These are phyloP conservation scores for Pythium folliculosum DNA, from an alignment of 352 stramenopile species.

Conservation along the genomic window DNA sequence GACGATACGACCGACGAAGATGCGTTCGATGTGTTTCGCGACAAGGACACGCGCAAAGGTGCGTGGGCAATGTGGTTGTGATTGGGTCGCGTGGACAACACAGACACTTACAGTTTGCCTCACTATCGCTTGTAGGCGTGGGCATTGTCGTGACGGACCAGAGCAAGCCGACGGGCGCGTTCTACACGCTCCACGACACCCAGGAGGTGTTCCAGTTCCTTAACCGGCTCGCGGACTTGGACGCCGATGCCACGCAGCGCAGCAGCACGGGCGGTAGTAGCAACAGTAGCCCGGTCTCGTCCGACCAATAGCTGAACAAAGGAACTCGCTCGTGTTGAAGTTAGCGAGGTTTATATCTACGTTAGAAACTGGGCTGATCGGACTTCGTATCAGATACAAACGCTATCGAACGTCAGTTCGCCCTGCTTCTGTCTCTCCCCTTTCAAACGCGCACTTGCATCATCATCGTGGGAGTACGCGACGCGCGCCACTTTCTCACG, in stretches of 20 bases:
- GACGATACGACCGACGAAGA: conserved; percentile 92
- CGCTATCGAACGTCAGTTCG: neutral
- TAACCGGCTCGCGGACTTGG: conserved; percentile 57
- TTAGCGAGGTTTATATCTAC: neutral
- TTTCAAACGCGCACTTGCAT: conserved; percentile 10
- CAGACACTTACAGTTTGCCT: neutral
- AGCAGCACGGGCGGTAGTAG: conserved; percentile 16
- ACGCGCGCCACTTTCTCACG: conserved; percentile 24
- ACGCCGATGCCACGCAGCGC: conserved; percentile 24
- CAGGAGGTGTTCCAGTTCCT: conserved; percentile 76
- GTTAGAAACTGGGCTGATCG: neutral
- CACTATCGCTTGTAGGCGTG: conserved; percentile 37
- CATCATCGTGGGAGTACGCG: conserved; percentile 17
- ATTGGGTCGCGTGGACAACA: no score
- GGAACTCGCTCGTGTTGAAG: conserved; percentile 25
- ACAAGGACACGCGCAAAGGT: conserved; percentile 52
- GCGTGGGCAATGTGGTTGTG: neutral
- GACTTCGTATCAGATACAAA: neutral
- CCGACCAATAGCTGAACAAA: conserved; percentile 15
- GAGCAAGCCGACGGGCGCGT: conserved; percentile 64
- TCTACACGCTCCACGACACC: conserved; percentile 79
- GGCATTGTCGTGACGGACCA: conserved; percentile 85
- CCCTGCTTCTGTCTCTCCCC: neutral
- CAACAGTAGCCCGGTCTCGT: conserved; percentile 11
- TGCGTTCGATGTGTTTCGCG: conserved; percentile 74